Conservation (phyloP, 805 yeast species). For the Teunomyces kruisii region DNA sequence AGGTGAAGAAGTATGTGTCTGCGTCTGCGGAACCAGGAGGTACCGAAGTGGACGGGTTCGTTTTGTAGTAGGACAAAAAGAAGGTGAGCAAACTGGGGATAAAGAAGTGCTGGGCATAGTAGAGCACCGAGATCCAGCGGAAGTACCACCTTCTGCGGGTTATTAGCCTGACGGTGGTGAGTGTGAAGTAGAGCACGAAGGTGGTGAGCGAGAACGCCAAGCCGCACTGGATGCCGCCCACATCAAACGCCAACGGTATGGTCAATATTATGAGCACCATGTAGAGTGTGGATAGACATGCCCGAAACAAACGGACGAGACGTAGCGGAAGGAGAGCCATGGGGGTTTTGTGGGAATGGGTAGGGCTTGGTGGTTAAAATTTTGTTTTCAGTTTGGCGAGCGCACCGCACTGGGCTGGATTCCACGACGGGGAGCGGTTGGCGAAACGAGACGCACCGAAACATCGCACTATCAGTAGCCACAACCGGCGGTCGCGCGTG, state of each 20-base stretch:
- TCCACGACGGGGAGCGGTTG: too few species aligned
- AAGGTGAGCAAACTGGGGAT: constrained; percentile 80
- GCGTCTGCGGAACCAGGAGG: too few species aligned
- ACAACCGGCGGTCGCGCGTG: too few species aligned
- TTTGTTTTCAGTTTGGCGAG: background rate
- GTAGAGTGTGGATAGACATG: constrained; percentile 57
- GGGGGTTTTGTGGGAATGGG: background rate
- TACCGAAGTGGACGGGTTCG: background rate
- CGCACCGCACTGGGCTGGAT: too few species aligned
- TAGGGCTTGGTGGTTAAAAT: background rate
- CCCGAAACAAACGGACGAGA: constrained; percentile 23
- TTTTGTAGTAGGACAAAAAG: constrained; percentile 54
- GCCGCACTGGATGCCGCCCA: constrained; percentile 91
- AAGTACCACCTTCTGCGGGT: constrained; percentile 43
- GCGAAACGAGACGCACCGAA: too few species aligned
- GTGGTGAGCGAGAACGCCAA: constrained; percentile 75
- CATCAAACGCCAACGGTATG: constrained; percentile 89
- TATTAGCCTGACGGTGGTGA: constrained; percentile 70
- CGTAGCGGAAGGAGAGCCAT: constrained; percentile 6
- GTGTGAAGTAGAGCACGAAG: constrained; percentile 55
- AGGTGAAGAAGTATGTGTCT: constrained; percentile 20
- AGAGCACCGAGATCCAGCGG: constrained; percentile 50
- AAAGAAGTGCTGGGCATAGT: constrained; percentile 77
- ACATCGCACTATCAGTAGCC: too few species aligned
- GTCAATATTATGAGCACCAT: constrained; percentile 70